phyloP scores from a whole-genome alignment of 2,329 filamentous ascomycete genomes.

The Trichoderma guizhouense region DNA sequence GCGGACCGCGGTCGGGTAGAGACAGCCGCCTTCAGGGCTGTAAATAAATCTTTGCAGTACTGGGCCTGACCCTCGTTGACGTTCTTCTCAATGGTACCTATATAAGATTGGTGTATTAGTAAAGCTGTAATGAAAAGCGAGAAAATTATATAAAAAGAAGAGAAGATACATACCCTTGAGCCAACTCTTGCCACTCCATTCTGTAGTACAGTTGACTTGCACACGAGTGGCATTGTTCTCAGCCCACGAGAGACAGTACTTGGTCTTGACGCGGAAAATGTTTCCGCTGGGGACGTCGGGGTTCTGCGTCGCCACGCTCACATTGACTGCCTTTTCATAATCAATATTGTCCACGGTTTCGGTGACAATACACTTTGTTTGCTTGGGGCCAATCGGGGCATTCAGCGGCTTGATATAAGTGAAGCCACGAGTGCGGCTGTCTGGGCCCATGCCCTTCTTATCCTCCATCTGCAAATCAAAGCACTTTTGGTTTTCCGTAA shows the following conservation, averaged over 20 bases:
- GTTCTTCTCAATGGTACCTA: conserved; percentile 93
- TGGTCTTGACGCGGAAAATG: conserved; percentile 87
- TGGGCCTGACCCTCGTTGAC: conserved; percentile 83
- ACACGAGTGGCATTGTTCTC: conserved; percentile 81
- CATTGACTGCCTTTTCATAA: conserved; percentile 78
- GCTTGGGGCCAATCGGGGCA: conserved; percentile 80
- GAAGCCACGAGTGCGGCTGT: conserved; percentile 71
- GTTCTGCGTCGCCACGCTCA: conserved; percentile 81
- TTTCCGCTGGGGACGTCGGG: conserved; percentile 95
- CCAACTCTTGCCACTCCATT: conserved; percentile 99
- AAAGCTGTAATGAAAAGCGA: not conserved
- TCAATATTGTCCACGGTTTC: conserved; percentile 83
- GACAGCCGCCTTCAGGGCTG: conserved; percentile 69
- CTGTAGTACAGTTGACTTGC: conserved; percentile 83
- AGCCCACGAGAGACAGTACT: conserved; percentile 92
- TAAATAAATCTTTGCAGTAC: conserved; percentile 78
- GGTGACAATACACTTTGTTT: conserved; percentile 89
- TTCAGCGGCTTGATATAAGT: conserved; percentile 90
- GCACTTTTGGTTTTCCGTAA: conserved; percentile 84
- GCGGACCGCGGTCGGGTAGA: conserved; percentile 57
- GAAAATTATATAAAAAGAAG: not conserved
- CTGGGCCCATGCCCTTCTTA: conserved; percentile 70
- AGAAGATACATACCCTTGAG: conserved; percentile 67
- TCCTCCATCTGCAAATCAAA: conserved; percentile 84
- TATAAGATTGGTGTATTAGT: conserved; percentile 28